Conservation (phyloP, 805 yeast genomes). For the Candida hungchunana region DNA sequence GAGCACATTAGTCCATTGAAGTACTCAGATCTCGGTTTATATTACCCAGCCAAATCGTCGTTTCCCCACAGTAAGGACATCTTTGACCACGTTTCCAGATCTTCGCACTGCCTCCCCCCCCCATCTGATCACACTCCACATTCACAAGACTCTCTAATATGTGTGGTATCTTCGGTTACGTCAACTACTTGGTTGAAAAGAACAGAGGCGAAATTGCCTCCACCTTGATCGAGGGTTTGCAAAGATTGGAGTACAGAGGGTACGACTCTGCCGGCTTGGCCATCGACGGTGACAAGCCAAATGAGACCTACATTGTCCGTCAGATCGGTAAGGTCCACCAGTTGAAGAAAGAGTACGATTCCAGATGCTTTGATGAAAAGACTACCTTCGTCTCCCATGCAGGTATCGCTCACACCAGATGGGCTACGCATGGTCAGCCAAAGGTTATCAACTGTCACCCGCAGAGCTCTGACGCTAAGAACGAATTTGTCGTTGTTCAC, state of each 20-base stretch:
- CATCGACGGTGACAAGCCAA: conserved; percentile 79
- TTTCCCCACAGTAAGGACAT: too few relatives aligned
- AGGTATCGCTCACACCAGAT: conserved; percentile 98
- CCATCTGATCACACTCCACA: background rate
- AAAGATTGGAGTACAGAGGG: conserved; percentile 93
- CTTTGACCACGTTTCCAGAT: too few relatives aligned
- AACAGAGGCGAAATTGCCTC: conserved; percentile 89
- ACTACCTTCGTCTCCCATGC: conserved; percentile 77
- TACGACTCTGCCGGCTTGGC: conserved; percentile 98
- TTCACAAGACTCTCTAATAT: conserved; percentile 20
- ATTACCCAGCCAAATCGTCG: too few relatives aligned
- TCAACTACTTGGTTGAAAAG: conserved; percentile 89
- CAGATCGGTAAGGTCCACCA: conserved; percentile 89
- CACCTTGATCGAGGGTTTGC: conserved; percentile 81
- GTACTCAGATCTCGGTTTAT: too few relatives aligned
- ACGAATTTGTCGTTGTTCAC: conserved; percentile 91
- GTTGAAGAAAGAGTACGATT: conserved; percentile 61
- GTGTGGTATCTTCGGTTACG: conserved; percentile 98
- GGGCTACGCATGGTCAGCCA: conserved; percentile 99
- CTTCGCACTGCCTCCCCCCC: too few relatives aligned
- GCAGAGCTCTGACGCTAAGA: conserved; percentile 77
- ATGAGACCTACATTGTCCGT: conserved; percentile 69
- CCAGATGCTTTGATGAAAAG: conserved; percentile 48
- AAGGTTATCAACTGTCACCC: conserved; percentile 89
- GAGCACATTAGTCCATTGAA: too few relatives aligned